Base-by-base conservation (phyloP, 352 stramenopile species). In the Globisporangium echinulatum region DNA sequence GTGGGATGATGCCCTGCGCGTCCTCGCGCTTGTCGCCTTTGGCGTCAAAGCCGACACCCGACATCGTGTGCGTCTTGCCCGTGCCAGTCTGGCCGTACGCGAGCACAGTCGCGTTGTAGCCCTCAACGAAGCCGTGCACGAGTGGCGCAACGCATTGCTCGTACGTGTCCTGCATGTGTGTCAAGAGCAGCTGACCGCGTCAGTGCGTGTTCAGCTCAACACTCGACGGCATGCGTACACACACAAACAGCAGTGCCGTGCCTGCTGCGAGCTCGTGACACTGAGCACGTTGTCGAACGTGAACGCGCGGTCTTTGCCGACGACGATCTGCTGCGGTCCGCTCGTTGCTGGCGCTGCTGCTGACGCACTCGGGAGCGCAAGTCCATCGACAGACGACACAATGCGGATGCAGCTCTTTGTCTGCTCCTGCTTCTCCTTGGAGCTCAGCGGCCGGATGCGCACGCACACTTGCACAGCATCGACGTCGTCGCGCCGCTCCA, bases 11-110 rank as follows among this genome's bases (percentile, higher is more conserved):
- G 10, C 89, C 89, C 44, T 89, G 75, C 7, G 77, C 50, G 0
- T 85, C 81, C 7, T 74, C 67, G 17, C 72, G 75, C 56, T 87
- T 79, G 55, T 90, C 74, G 44, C 79, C 85, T 38, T 76, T 60
- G 15, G 67, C 64, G 64, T 86, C 75, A 38, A 75, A 82, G 37
- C 76, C 76, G 17, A 70, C 62, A 13, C 84, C 84, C 8, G 79
- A 84, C 93, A 98, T 98, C 0, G 96, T 99, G 62, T 97, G 95
- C 0, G 96, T 99, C 70, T 98, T 98, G 49, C 96, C 94, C 1
- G 82, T 96, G 6, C 88, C 88, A 19, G 89, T 95, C 39, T 96
- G 85, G 1, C 83, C 87, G 50, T 96, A 96, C 9, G 86, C 85
- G 33, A 94, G 61, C 43, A 96, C 77, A 2, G 82, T 90, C 33